These are phyloP conservation scores for Sporothrix protearum DNA, from an alignment of 2,329 filamentous ascomycete species.

Conservation along the genomic window DNA sequence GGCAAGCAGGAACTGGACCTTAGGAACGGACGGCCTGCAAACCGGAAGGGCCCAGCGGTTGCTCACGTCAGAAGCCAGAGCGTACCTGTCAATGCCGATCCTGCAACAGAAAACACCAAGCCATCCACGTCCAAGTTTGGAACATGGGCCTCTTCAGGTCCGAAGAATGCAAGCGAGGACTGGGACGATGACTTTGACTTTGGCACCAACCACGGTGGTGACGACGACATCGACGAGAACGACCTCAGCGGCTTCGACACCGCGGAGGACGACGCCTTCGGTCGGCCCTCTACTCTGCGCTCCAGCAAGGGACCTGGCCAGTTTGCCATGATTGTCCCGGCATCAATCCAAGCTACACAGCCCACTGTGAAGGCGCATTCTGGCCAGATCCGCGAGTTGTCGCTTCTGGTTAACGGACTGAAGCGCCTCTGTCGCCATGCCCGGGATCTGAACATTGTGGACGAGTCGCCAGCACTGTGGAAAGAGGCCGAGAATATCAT, in stretches of 20 bases:
- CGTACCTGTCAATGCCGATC: conserved; percentile 68
- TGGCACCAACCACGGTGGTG: conserved; percentile 43
- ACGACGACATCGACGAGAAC: conserved; percentile 27
- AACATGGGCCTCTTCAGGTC: conserved; percentile 75
- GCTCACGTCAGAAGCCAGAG: conserved; percentile 77
- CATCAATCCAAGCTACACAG: conserved; percentile 75
- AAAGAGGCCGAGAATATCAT: conserved; percentile 84
- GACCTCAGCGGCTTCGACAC: conserved; percentile 9
- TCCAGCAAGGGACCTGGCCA: conserved; percentile 38
- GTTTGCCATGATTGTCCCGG: conserved; percentile 66
- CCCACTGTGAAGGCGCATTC: conserved; percentile 79
- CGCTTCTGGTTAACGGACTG: conserved; percentile 75
- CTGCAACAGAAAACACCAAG: conserved; percentile 49
- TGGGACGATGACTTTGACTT: conserved; percentile 92
- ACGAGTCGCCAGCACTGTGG: conserved; percentile 64
- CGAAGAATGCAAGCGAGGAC: conserved; percentile 76
- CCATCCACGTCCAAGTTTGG: conserved; percentile 66
- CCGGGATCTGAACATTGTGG: conserved; percentile 61
- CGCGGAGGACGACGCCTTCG: conserved; percentile 15
- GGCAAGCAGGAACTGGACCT: conserved; percentile 69
- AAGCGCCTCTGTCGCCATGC: conserved; percentile 72
- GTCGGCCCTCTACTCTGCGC: conserved; percentile 19
- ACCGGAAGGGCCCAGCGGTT: conserved; percentile 64
- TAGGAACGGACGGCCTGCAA: conserved; percentile 64
- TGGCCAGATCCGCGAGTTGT: conserved; percentile 77